Conservation (phyloP, 352 stramenopile genomes). For the Lagenidium sp. region DNA sequence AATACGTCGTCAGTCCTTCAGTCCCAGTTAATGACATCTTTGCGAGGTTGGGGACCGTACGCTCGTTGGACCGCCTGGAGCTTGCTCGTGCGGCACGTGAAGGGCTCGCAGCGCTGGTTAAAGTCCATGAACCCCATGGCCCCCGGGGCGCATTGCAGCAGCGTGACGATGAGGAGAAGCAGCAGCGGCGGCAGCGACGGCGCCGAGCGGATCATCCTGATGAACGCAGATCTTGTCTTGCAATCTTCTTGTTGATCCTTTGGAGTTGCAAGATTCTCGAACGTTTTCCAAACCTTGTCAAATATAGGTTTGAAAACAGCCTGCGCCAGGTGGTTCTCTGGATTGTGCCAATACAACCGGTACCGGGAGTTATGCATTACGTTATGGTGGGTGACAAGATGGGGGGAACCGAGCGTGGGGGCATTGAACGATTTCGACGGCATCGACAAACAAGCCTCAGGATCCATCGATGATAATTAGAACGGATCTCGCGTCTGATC, state of each 20-base stretch:
- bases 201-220: not conserved
- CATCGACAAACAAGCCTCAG: no score
- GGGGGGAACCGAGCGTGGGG: no score
- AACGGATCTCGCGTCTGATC: no score
- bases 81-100: conserved; percentile 17
- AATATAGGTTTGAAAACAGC: not conserved
- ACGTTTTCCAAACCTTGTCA: not conserved
- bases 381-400: no score
- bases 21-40: not conserved
- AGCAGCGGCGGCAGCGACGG: not conserved
- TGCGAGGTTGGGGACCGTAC: conserved; percentile 8
- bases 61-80: conserved; percentile 17
- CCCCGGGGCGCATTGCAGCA: not conserved
- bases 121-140: conserved; percentile 16
- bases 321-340: no score
- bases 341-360: no score
- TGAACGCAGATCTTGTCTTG: not conserved
- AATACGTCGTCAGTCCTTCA: not conserved
- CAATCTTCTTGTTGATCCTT: not conserved
- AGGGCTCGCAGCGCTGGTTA: conserved; percentile 27
- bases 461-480: no score
- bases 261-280: not conserved
- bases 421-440: no score
- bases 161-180: not conserved
- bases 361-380: no score